phyloP scores from a whole-genome alignment of 805 yeast species.

The Monosporozyma siamensis region DNA sequence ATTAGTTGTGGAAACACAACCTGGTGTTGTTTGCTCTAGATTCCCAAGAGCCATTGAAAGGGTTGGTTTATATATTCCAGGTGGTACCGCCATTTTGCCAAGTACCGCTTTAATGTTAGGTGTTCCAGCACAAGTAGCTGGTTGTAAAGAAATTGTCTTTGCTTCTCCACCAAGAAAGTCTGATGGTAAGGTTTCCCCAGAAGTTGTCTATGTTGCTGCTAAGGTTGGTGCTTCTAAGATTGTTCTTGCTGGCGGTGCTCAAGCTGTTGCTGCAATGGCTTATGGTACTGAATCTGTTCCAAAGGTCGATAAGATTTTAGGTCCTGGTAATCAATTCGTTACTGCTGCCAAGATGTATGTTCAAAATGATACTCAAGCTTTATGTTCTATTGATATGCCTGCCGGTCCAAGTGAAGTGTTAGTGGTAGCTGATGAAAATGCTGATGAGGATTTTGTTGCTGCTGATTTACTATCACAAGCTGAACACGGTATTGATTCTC shows the following conservation, averaged over 20 bases:
- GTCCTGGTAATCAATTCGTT: constrained; percentile 98
- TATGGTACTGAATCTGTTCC: constrained; percentile 91
- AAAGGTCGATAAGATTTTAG: constrained; percentile 92
- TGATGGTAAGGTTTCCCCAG: constrained; percentile 91
- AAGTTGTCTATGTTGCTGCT: constrained; percentile 94
- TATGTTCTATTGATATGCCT: constrained; percentile 98
- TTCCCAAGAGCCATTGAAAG: constrained; percentile 90
- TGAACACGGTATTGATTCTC: constrained; percentile 97
- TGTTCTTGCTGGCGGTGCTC: constrained; percentile 98
- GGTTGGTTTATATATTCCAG: constrained; percentile 95
- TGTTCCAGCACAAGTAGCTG: constrained; percentile 97
- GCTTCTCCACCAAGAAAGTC: constrained; percentile 89
- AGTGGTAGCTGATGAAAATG: constrained; percentile 80
- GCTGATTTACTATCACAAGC: constrained; percentile 94
- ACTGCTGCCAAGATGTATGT: constrained; percentile 99
- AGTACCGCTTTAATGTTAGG: constrained; percentile 98
- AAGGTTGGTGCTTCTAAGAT: constrained; percentile 87
- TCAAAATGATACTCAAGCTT: constrained; percentile 88
- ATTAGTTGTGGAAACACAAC: constrained; percentile 79
- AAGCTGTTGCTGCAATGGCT: constrained; percentile 98
- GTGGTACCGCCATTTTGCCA: constrained; percentile 97
- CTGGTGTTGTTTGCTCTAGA: constrained; percentile 90
- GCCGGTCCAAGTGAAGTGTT: constrained; percentile 99
- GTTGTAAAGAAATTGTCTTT: constrained; percentile 81
- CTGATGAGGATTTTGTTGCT: constrained; percentile 96